Evolutionary conservation across 1,284 basidiomycete species (phyloP).

Genomic region (Malassezia vespertilionis): DNA sequence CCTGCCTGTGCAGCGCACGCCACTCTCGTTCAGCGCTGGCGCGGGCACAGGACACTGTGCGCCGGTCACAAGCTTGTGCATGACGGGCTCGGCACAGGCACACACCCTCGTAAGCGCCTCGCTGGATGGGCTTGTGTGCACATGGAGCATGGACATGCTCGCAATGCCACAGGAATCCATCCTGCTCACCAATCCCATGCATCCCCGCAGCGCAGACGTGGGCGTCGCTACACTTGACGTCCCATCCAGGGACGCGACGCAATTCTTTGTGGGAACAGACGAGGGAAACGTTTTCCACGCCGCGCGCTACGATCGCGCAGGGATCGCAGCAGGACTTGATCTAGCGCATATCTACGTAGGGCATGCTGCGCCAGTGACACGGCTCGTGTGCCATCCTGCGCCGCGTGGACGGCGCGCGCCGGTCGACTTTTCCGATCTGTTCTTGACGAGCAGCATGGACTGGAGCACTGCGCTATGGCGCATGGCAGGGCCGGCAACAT

Average conservation of each 20-base stretch:
- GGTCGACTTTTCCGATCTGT: conserved; percentile 88
- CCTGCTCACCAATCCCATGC: conserved; percentile 24
- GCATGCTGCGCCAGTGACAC: conserved; percentile 84
- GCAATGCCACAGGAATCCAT: conserved; percentile 60
- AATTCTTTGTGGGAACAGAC: conserved; percentile 92
- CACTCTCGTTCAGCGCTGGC: conserved; percentile 51
- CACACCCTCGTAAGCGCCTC: conserved; percentile 90
- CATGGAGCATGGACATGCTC: conserved; percentile 97
- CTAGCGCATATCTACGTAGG: conserved; percentile 80
- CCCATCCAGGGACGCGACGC: conserved; percentile 84
- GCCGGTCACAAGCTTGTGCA: conserved; percentile 91
- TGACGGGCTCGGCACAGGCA: conserved; percentile 95
- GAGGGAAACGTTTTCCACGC: conserved; percentile 93
- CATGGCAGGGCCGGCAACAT: neutral
- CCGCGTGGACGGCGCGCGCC: conserved; percentile 46
- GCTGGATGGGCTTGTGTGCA: conserved; percentile 90
- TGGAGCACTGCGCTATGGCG: conserved; percentile 40
- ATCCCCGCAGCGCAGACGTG: conserved; percentile 62
- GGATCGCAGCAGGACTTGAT: conserved; percentile 86
- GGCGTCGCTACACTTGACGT: conserved; percentile 84
- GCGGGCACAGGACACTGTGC: conserved; percentile 85
- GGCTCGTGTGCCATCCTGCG: conserved; percentile 78
- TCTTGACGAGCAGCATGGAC: conserved; percentile 55
- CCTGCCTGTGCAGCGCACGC: conserved; percentile 87
- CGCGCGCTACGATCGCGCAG: conserved; percentile 88